Conservation (phyloP, 108 stramenopile genomes). For the Cylindrotheca fusiformis region DNA sequence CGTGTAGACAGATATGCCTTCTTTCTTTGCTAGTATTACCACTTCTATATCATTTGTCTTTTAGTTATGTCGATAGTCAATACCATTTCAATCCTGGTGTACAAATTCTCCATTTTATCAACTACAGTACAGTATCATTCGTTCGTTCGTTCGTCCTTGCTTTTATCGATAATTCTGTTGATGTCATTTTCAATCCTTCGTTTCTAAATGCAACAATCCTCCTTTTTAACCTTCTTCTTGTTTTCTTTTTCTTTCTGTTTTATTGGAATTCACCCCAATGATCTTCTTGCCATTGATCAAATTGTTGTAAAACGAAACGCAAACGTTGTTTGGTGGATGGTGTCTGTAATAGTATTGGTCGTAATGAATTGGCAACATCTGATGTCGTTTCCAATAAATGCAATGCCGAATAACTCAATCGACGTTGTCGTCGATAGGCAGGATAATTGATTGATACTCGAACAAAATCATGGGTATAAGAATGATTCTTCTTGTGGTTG, state of each 20-base stretch:
- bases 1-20: too few relatives aligned
- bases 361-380: constrained; percentile 21
- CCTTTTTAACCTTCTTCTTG: neutral
- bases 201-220: neutral
- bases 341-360: constrained; percentile 48
- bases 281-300: constrained; percentile 22
- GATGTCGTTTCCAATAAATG: constrained; percentile 41
- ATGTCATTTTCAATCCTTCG: neutral
- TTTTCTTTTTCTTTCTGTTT: constrained; percentile 1
- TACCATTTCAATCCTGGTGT: neutral
- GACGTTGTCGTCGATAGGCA: constrained; percentile 50
- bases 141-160: too few relatives aligned
- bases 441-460: constrained; percentile 51
- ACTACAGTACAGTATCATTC: too few relatives aligned
- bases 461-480: constrained; percentile 27
- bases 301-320: constrained; percentile 20
- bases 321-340: constrained; percentile 53
- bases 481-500: neutral
- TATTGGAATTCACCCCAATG: constrained; percentile 16
- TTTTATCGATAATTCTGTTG: neutral
- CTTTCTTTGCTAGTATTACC: too few relatives aligned
- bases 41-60: too few relatives aligned
- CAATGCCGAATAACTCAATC: constrained; percentile 62
- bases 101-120: too few relatives aligned
- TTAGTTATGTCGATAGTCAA: too few relatives aligned